These are phyloP conservation scores for Takakia lepidozioides DNA, from an alignment of 225 moss, liverwort and hornwort species.

Conservation along the genomic window DNA sequence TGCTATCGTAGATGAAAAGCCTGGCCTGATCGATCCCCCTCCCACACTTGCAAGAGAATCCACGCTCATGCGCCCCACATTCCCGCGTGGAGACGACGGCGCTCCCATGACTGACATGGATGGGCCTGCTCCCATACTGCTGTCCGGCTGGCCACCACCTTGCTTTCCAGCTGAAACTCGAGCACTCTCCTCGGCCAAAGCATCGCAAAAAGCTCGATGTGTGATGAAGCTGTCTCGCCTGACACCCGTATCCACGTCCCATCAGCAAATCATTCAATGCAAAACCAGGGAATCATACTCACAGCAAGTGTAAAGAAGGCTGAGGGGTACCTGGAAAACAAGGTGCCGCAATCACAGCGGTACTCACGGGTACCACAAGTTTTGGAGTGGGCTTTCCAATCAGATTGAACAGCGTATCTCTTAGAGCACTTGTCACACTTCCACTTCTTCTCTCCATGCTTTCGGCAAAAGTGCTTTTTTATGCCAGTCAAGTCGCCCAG, in stretches of 20 bases:
- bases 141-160: conserved; percentile 72
- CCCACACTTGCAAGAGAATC: conserved; percentile 64
- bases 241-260: too few relatives aligned
- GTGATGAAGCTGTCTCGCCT: conserved; percentile 99
- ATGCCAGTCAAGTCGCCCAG: conserved; percentile 99
- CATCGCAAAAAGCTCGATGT: conserved; percentile 98
- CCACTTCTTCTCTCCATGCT: conserved; percentile 99
- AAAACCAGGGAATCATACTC: not conserved
- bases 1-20: conserved; percentile 52
- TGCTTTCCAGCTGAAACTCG: conserved; percentile 94
- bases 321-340: conserved; percentile 75
- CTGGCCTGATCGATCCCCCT: conserved; percentile 35
- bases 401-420: conserved; percentile 99
- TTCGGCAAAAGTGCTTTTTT: conserved; percentile 99
- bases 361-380: conserved; percentile 99
- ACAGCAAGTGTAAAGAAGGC: not conserved
- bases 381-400: conserved; percentile 99
- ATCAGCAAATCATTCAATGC: too few relatives aligned
- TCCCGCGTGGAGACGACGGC: conserved; percentile 82
- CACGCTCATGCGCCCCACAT: conserved; percentile 66
- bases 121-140: conserved; percentile 71
- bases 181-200: conserved; percentile 99
- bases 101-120: conserved; percentile 88
- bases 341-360: conserved; percentile 96
- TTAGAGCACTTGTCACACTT: conserved; percentile 99